These are phyloP conservation scores for Colletotrichum sojae DNA, from an alignment of 2,329 filamentous ascomycete genomes.

Conservation along the genomic window DNA sequence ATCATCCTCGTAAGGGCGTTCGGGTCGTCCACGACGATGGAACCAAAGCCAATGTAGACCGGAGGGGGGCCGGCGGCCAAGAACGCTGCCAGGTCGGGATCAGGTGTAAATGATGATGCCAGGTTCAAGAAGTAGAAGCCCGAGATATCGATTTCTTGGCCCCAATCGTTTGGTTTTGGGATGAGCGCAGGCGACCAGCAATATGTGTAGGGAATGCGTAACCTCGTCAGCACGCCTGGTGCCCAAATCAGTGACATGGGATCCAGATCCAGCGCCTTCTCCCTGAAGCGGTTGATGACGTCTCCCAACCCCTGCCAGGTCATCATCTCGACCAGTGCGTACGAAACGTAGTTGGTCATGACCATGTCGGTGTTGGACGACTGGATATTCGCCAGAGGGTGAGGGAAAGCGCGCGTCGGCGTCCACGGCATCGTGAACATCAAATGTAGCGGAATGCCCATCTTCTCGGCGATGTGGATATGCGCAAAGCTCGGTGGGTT, in stretches of 20 bases:
- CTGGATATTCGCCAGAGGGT: constrained; percentile 87
- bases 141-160: constrained; percentile 77
- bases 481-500: constrained; percentile 85
- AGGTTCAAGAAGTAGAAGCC: constrained; percentile 84
- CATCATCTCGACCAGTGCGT: constrained; percentile 89
- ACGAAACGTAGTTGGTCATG: constrained; percentile 87
- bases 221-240: constrained; percentile 81
- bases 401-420: constrained; percentile 86
- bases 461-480: constrained; percentile 80
- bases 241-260: constrained; percentile 86
- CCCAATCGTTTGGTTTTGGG: constrained; percentile 85
- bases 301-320: constrained; percentile 95
- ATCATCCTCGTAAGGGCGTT: constrained; percentile 79
- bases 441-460: constrained; percentile 82
- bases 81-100: constrained; percentile 75
- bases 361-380: constrained; percentile 81
- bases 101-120: constrained; percentile 76
- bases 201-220: constrained; percentile 89
- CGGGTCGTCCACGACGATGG: constrained; percentile 85
- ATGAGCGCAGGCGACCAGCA: constrained; percentile 90
- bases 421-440: constrained; percentile 99
- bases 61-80: constrained; percentile 78
- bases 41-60: constrained; percentile 87
- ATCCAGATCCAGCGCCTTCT: constrained; percentile 81
- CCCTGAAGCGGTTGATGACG: constrained; percentile 89